Evolutionary conservation across 1,284 basidiomycete species (phyloP).

Genomic region (Phlebopus sp.): DNA sequence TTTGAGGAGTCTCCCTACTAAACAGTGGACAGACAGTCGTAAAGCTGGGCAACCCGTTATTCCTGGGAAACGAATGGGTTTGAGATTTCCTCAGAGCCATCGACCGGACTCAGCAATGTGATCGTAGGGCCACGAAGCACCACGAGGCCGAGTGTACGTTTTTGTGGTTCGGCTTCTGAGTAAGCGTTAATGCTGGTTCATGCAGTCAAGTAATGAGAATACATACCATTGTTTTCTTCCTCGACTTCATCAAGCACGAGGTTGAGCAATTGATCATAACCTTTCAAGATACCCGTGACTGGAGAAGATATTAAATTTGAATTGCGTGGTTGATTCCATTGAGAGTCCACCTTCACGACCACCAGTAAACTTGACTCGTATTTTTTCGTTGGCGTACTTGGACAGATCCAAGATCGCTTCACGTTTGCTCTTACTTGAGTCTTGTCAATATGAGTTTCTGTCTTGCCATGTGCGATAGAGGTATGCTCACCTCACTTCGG

Average conservation of each 20-base stretch:
- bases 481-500: slow-evolving; percentile 26
- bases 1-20: no score
- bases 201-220: slow-evolving; percentile 11
- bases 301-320: slow-evolving; percentile 8
- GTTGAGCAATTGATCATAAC: slow-evolving; percentile 95
- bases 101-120: slow-evolving; percentile 88
- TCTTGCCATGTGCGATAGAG: not conserved
- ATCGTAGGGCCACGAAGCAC: slow-evolving; percentile 92
- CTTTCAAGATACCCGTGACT: slow-evolving; percentile 94
- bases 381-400: slow-evolving; percentile 90
- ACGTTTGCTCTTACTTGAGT: slow-evolving; percentile 72
- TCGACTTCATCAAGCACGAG: slow-evolving; percentile 90
- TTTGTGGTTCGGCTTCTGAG: slow-evolving; percentile 62
- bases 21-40: not conserved
- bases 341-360: slow-evolving; percentile 80
- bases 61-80: slow-evolving; percentile 73
- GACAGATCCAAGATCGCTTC: slow-evolving; percentile 96
- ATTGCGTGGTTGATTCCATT: not conserved
- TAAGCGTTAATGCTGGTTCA: slow-evolving; percentile 2
- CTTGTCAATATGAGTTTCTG: slow-evolving; percentile 26
- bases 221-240: slow-evolving; percentile 67
- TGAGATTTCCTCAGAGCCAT: slow-evolving; percentile 87
- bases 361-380: slow-evolving; percentile 95
- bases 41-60: slow-evolving; percentile 17
- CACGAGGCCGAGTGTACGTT: slow-evolving; percentile 75